These are phyloP conservation scores for Suhomyces anneliseae DNA, from an alignment of 1,139 yeast genomes.

Conservation along the genomic window DNA sequence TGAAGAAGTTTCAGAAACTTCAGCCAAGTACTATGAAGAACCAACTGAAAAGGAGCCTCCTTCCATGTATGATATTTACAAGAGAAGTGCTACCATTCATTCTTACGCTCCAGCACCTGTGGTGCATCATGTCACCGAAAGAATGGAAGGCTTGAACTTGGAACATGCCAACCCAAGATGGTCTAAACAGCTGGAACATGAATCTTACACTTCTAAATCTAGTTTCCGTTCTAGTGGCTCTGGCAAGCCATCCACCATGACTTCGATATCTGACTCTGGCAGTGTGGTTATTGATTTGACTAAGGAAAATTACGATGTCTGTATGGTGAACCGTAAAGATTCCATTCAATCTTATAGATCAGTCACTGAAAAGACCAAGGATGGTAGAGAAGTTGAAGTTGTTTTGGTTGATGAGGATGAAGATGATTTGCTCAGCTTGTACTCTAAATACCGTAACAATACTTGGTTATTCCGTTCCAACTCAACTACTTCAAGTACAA, in stretches of 20 bases:
- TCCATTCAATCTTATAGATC: slow-evolving; percentile 40
- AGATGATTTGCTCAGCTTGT: slow-evolving; percentile 42
- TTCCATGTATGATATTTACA: slow-evolving; percentile 12
- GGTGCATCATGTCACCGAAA: slow-evolving; percentile 8
- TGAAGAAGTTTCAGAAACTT: slow-evolving; percentile 15
- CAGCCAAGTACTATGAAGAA: slow-evolving; percentile 5
- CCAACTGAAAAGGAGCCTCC: slow-evolving; percentile 8
- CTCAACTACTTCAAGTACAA: slow-evolving; percentile 15
- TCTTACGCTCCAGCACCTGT: slow-evolving; percentile 2
- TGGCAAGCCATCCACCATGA: slow-evolving; percentile 19
- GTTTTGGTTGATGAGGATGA: slow-evolving; percentile 44
- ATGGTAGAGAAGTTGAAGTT: slow-evolving; percentile 48
- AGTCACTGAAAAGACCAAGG: slow-evolving; percentile 38
- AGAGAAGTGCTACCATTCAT: slow-evolving; percentile 7
- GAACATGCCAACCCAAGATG: background rate
- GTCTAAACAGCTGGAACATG: slow-evolving; percentile 3
- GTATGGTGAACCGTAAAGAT: slow-evolving; percentile 35
- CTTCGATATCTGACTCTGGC: slow-evolving; percentile 33
- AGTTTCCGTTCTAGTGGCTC: slow-evolving; percentile 36
- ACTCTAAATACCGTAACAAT: slow-evolving; percentile 42
- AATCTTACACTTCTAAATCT: slow-evolving; percentile 19
- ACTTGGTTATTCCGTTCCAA: slow-evolving; percentile 23
- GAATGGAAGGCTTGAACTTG: slow-evolving; percentile 10
- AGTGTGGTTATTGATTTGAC: slow-evolving; percentile 47
- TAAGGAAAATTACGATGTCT: slow-evolving; percentile 39